Evolutionary conservation across 345 rosid species (phyloP), one percentile per base, ranked within the genome.

Genomic region (Salix udensis): DNA sequence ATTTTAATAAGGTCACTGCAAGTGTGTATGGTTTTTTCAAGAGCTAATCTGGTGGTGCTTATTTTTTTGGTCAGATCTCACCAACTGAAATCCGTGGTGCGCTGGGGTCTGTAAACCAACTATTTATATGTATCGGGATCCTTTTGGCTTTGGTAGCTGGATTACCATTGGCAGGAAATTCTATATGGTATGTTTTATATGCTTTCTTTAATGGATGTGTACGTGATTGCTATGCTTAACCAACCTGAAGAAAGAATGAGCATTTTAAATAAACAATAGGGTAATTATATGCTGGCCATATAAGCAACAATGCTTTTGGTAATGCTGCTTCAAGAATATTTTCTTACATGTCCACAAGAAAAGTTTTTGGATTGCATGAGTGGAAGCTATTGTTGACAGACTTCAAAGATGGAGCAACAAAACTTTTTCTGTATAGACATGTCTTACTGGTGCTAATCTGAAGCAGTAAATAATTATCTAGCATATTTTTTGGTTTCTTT

Each of bases 21-120:
- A 61, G 19, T 78, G 52, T 24, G 40, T 23, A 55, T 75, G 61
- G 30, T 44, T 73, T 75, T 42, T 36, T 15, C n/a, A 50, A 70
- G 48, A 60, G 62, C 48, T 37, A n/a, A 48, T 21, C 40, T 48
- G 34, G 84, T 87, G 67, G 83, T 52, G 8, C 69, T 72, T 31
- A 61, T 77, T 50, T 68, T 71, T 37, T 80, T 82, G n/a, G 52
- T 78, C 84, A 96, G 99, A 94, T 96, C 79, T 96, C 99, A 60
- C 98, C 99, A 65, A 94, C 99, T 39, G 99, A 96, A 87, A 91
- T 91, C 76, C 98, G 99, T 21, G 99, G 98, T 78, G 90, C 97
- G 23, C 92, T 96, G 61, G 99, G 98, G 76, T 94, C 98, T 61
- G 91, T 94, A 78, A 96, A 96, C 81, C 99, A 96, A 84, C 94